phyloP scores from a whole-genome alignment of 2,329 filamentous ascomycete genomes.

The Alternaria incomplexa region DNA sequence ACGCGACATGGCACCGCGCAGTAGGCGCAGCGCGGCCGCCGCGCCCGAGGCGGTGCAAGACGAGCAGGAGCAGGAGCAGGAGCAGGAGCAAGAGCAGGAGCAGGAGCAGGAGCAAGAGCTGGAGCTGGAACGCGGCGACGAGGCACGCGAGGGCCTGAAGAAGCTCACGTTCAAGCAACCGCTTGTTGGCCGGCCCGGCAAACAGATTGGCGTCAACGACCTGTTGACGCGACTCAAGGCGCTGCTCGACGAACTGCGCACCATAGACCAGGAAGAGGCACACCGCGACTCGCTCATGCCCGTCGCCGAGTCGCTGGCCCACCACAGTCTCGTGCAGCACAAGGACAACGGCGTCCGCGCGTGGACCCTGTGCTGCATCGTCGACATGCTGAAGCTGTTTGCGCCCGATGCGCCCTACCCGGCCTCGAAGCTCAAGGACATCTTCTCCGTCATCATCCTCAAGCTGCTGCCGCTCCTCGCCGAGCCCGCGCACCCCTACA shows the following conservation, averaged over 20 bases:
- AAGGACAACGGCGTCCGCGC: constrained; percentile 94
- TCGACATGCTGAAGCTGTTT: constrained; percentile 90
- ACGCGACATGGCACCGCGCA: constrained; percentile 49
- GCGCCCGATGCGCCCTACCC: constrained; percentile 96
- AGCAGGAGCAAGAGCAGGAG: constrained; percentile 34
- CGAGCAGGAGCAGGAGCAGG: constrained; percentile 29
- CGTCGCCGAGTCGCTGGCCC: constrained; percentile 84
- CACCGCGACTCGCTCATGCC: constrained; percentile 82
- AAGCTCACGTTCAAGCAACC: constrained; percentile 80
- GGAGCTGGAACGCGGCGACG: constrained; percentile 26
- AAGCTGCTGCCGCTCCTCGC: constrained; percentile 84
- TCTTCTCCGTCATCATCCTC: constrained; percentile 87
- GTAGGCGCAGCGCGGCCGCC: constrained; percentile 46
- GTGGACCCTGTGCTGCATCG: constrained; percentile 84
- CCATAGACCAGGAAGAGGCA: constrained; percentile 85
- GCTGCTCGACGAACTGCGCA: constrained; percentile 80
- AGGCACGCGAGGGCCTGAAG: constrained; percentile 56
- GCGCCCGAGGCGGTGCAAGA: constrained; percentile 38
- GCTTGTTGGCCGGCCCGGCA: constrained; percentile 89
- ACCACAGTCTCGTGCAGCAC: constrained; percentile 81
- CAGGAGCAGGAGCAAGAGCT: no score
- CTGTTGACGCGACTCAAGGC: constrained; percentile 81
- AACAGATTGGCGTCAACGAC: constrained; percentile 82
- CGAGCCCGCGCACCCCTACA: constrained; percentile 87
- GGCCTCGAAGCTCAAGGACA: constrained; percentile 89